Conservation (phyloP, 768 basidiomycete species). For the Coprinopsis strossmayeri region DNA sequence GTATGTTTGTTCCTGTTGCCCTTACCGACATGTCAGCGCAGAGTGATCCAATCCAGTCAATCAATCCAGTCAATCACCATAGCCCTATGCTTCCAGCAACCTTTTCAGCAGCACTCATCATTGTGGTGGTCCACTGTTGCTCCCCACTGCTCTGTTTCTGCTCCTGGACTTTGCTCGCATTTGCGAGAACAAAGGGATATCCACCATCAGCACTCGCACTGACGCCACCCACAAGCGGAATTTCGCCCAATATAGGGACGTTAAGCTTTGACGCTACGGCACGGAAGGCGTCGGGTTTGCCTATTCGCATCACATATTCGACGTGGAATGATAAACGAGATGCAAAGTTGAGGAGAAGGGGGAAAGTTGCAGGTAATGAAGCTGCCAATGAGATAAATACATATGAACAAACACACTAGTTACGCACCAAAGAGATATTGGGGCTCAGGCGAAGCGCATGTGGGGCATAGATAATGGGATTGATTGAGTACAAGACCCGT, state of each 20-base stretch:
- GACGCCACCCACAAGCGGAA: constrained; percentile 74
- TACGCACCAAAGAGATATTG: constrained; percentile 26
- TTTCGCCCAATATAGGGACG: constrained; percentile 66
- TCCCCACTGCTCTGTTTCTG: not conserved
- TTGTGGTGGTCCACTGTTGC: constrained; percentile 2
- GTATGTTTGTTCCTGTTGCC: no score
- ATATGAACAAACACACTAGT: no score
- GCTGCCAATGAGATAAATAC: not conserved
- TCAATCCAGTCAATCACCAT: not conserved
- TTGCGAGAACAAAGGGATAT: constrained; percentile 36
- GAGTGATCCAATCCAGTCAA: not conserved
- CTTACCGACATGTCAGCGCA: no score
- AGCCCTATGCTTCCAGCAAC: constrained; percentile 2
- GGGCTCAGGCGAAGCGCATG: constrained; percentile 46
- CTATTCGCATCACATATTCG: no score
- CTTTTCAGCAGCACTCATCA: constrained; percentile 6
- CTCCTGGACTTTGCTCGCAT: not conserved
- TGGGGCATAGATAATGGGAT: constrained; percentile 74
- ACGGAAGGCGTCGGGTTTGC: constrained; percentile 59
- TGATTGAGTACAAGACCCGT: constrained; percentile 85
- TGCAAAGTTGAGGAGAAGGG: constrained; percentile 26
- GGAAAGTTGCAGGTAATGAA: constrained; percentile 23
- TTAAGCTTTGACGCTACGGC: constrained; percentile 49
- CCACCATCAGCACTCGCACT: constrained; percentile 71
- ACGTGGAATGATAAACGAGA: not conserved